phyloP scores from a whole-genome alignment of 805 yeast genomes.

The Pichia sporocuriosa region DNA sequence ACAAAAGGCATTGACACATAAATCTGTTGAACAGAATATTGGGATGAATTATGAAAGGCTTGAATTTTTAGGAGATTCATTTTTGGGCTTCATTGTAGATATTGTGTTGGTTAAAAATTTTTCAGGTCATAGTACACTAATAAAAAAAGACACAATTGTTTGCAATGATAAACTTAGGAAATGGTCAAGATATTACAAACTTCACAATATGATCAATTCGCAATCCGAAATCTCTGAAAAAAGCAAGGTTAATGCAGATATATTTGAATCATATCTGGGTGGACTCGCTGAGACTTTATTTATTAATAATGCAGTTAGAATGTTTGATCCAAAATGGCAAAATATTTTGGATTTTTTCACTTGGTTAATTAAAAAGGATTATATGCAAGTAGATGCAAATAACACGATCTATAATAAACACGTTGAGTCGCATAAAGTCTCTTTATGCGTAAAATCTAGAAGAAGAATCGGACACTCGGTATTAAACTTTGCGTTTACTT shows the following conservation, averaged over 20 bases:
- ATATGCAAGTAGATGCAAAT: too few species aligned
- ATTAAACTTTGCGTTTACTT: too few species aligned
- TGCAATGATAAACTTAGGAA: background rate
- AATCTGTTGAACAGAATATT: background rate
- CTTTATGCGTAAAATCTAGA: too few species aligned
- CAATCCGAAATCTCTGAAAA: too few species aligned
- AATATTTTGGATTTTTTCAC: background rate
- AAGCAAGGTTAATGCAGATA: constrained; percentile 1
- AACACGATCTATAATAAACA: too few species aligned
- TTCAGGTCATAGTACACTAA: background rate
- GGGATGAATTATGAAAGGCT: constrained; percentile 3
- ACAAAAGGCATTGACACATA: background rate
- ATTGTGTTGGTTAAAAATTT: background rate
- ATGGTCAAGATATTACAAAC: background rate
- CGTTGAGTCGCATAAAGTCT: too few species aligned
- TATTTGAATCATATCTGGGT: constrained; percentile 3
- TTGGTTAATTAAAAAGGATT: too few species aligned
- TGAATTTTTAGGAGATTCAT: constrained; percentile 7
- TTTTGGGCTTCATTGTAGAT: background rate
- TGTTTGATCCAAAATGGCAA: too few species aligned
- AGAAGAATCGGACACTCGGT: too few species aligned
- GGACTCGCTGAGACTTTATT: background rate
- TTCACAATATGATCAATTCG: background rate
- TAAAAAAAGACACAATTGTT: background rate
- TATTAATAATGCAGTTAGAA: background rate